These are phyloP conservation scores for Fraxinus platypoda DNA, from an alignment of 305 asterid species.

Conservation along the genomic window DNA sequence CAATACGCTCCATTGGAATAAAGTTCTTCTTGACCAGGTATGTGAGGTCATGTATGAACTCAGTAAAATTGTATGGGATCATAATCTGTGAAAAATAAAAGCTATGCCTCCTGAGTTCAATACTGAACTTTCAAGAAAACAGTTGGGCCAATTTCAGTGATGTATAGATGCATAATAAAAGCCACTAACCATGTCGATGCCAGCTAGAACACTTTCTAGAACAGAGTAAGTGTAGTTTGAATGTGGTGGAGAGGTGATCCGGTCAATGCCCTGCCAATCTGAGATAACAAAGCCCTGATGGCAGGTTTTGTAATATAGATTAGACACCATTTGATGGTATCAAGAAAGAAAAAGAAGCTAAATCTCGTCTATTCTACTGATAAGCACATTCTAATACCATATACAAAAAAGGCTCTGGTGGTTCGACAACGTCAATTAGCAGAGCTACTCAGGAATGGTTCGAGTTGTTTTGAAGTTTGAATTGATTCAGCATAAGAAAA, in stretches of 20 bases:
- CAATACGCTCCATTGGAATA: slow-evolving; percentile 65
- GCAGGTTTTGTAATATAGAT: background rate
- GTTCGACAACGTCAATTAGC: background rate
- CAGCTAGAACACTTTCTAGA: slow-evolving; percentile 42
- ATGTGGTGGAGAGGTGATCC: slow-evolving; percentile 46
- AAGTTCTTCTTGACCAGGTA: slow-evolving; percentile 61
- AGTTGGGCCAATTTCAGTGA: slow-evolving; percentile 22
- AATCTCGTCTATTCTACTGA: too few species aligned
- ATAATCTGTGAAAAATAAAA: slow-evolving; percentile 59
- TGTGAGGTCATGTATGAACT: slow-evolving; percentile 75
- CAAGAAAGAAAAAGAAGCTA: too few species aligned
- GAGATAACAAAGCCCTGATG: slow-evolving; percentile 59
- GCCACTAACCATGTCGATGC: slow-evolving; percentile 44
- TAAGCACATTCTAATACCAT: too few species aligned
- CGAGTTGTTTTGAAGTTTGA: too few species aligned
- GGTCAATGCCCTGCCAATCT: slow-evolving; percentile 53
- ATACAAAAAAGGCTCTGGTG: too few species aligned
- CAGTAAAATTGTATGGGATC: slow-evolving; percentile 73
- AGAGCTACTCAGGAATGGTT: background rate
- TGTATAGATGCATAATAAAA: slow-evolving; percentile 22
- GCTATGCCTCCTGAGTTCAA: slow-evolving; percentile 15
- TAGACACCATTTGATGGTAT: too few species aligned
- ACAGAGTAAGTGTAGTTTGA: slow-evolving; percentile 47
- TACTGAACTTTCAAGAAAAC: slow-evolving; percentile 11
- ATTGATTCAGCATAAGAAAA: too few species aligned